A percentile compares a stretch with the other conserved stretches of the same genome.
Conservation (phyloP, 441 rosid species). For the Populus hybrid region DNA sequence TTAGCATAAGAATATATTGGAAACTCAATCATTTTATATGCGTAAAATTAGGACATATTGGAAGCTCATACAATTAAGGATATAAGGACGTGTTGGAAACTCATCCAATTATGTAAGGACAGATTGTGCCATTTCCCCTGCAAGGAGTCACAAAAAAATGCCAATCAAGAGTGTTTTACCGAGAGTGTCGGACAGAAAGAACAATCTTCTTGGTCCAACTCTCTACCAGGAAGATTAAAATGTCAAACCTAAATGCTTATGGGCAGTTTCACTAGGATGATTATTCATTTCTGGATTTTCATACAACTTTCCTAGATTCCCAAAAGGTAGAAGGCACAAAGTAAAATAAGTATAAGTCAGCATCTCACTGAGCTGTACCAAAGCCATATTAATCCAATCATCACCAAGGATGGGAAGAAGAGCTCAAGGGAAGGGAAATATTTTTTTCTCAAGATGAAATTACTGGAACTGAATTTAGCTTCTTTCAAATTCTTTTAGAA, state of each 20-base stretch:
- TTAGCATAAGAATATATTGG: too few relatives aligned
- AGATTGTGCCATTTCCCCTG: too few relatives aligned
- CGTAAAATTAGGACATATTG: too few relatives aligned
- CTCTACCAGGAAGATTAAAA: not conserved
- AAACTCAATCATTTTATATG: too few relatives aligned
- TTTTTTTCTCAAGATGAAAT: not conserved
- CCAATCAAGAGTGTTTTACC: not conserved
- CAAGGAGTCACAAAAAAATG: not conserved
- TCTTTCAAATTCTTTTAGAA: not conserved
- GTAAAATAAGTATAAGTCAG: not conserved
- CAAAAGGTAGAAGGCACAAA: too few relatives aligned
- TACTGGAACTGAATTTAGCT: not conserved
- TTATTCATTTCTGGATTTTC: too few relatives aligned
- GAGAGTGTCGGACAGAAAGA: not conserved
- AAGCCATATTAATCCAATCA: not conserved
- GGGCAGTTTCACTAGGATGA: not conserved
- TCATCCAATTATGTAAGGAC: too few relatives aligned
- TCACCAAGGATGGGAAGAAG: not conserved
- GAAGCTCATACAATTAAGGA: too few relatives aligned
- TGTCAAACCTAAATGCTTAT: not conserved
- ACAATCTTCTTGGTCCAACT: not conserved
- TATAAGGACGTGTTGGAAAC: too few relatives aligned
- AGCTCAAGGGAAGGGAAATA: not conserved
- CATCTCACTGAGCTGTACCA: not conserved
- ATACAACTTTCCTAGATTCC: too few relatives aligned